Evolutionary conservation across 2,329 filamentous ascomycete genomes (phyloP).

Genomic region (Penicillium brevicompactum): DNA sequence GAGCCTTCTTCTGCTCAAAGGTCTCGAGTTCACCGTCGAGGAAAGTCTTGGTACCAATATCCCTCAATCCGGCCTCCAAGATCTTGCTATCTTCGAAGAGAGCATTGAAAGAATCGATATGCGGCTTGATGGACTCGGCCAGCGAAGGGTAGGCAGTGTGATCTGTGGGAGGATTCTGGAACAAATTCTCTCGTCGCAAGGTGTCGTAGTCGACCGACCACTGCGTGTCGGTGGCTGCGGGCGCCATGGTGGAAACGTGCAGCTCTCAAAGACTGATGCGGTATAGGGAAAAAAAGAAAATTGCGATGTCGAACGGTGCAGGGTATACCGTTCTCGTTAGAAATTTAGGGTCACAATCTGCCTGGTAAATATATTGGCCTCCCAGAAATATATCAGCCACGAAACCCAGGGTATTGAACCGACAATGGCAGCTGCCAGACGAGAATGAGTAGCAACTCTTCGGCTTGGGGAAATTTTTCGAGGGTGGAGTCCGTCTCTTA

Average conservation of each 20-base stretch:
- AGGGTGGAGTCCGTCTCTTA: conserved; percentile 37
- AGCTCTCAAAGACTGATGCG: conserved; percentile 7
- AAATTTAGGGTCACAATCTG: background rate
- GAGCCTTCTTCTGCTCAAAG: conserved; percentile 38
- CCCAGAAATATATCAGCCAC: conserved; percentile 14
- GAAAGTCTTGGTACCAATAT: conserved; percentile 87
- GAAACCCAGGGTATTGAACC: conserved; percentile 26
- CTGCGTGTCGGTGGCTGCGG: conserved; percentile 63
- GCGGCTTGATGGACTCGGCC: conserved; percentile 81
- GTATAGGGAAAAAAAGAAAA: conserved; percentile 14
- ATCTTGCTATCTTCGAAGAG: conserved; percentile 75
- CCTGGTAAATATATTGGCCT: conserved; percentile 14
- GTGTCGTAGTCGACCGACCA: conserved; percentile 90
- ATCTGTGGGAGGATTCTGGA: conserved; percentile 84
- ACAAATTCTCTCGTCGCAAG: conserved; percentile 81
- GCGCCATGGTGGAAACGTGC: conserved; percentile 50
- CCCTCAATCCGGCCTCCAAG: conserved; percentile 73
- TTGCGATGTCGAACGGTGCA: conserved; percentile 10
- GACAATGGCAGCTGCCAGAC: conserved; percentile 27
- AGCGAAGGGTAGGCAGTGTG: conserved; percentile 85
- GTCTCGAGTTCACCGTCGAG: conserved; percentile 71
- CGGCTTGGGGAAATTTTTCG: conserved; percentile 44
- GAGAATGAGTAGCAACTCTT: conserved; percentile 23
- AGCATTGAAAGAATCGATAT: conserved; percentile 94
- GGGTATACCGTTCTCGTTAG: conserved; percentile 9